Percentiles rank a stretch among this genome's conserved stretches.
Evolutionary conservation across 768 basidiomycete genomes (phyloP).

Genomic region (Hygrophoropsis aurantiaca): DNA sequence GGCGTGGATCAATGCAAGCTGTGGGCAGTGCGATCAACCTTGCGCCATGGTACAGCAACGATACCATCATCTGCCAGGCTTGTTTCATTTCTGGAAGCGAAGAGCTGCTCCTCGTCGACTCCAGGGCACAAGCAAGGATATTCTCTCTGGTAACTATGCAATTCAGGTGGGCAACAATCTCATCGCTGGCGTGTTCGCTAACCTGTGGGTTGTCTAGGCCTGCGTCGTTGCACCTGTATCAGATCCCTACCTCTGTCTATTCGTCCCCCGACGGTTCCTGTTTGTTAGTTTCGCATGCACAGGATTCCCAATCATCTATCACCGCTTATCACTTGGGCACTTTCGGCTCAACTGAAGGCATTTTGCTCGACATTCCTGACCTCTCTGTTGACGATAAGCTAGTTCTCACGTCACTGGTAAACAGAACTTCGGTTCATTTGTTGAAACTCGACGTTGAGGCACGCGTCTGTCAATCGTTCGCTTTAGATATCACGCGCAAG

Average conservation of each 20-base stretch:
- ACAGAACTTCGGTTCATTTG: constrained; percentile 41
- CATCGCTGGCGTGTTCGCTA: no score
- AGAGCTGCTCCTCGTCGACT: constrained; percentile 53
- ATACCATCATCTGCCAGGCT: constrained; percentile 29
- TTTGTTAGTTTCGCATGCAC: constrained; percentile 35
- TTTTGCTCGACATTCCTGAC: constrained; percentile 32
- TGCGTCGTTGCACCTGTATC: constrained; percentile 39
- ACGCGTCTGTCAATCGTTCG: constrained; percentile 39
- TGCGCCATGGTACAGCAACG: constrained; percentile 39
- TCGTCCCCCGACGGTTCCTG: constrained; percentile 59
- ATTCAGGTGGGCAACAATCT: constrained; percentile 41
- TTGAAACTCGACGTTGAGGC: constrained; percentile 36
- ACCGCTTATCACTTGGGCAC: constrained; percentile 55
- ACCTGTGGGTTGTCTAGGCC: constrained; percentile 33
- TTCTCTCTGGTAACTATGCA: constrained; percentile 54
- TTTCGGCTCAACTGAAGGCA: constrained; percentile 52
- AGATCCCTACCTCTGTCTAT: constrained; percentile 34
- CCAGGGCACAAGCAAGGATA: constrained; percentile 41
- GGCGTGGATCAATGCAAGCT: constrained; percentile 38
- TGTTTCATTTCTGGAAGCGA: constrained; percentile 51
- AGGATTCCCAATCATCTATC: constrained; percentile 18
- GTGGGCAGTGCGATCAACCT: constrained; percentile 43
- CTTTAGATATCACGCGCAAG: constrained; percentile 53
- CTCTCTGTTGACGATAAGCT: constrained; percentile 20
- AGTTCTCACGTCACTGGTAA: constrained; percentile 46